Conservation (phyloP, 331 rosid species). For the Dryas integrifolia region DNA sequence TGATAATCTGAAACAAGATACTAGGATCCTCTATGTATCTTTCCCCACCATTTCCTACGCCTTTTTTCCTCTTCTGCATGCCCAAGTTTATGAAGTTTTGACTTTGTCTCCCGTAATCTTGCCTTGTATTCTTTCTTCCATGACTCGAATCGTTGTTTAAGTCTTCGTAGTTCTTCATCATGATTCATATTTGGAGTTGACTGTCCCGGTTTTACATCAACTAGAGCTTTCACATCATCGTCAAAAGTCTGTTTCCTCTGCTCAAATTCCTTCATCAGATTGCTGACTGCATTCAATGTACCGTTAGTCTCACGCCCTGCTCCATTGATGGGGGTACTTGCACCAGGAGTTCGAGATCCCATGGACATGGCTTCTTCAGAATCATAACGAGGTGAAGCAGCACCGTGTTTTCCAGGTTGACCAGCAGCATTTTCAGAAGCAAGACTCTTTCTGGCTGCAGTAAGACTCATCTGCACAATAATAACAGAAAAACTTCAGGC, state of each 20-base stretch:
- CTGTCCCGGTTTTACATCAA: conserved; percentile 48
- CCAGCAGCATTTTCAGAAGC: conserved; percentile 40
- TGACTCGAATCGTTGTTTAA: conserved; percentile 57
- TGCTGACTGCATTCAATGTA: conserved; percentile 41
- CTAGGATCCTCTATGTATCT: conserved; percentile 49
- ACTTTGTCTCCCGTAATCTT: conserved; percentile 61
- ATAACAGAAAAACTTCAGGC: conserved; percentile 24
- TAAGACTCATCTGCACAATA: conserved; percentile 75
- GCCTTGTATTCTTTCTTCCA: conserved; percentile 93
- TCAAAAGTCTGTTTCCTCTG: conserved; percentile 64
- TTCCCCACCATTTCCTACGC: conserved; percentile 84
- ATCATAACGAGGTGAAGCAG: conserved; percentile 47
- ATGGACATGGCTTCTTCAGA: conserved; percentile 67
- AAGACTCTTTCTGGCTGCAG: conserved; percentile 85
- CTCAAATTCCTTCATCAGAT: conserved; percentile 74
- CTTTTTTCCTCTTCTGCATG: conserved; percentile 48
- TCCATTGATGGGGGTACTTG: conserved; percentile 65
- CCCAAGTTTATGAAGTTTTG: conserved; percentile 47
- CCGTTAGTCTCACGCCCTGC: conserved; percentile 52
- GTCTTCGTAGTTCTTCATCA: conserved; percentile 59
- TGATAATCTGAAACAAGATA: conserved; percentile 19
- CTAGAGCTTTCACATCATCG: conserved; percentile 58
- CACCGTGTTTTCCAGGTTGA: conserved; percentile 51
- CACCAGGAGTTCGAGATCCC: conserved; percentile 71
- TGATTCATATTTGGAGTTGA: conserved; percentile 31